These are phyloP conservation scores for Colletotrichum sp. DNA, from an alignment of 2,329 filamentous ascomycete species.

Conservation along the genomic window DNA sequence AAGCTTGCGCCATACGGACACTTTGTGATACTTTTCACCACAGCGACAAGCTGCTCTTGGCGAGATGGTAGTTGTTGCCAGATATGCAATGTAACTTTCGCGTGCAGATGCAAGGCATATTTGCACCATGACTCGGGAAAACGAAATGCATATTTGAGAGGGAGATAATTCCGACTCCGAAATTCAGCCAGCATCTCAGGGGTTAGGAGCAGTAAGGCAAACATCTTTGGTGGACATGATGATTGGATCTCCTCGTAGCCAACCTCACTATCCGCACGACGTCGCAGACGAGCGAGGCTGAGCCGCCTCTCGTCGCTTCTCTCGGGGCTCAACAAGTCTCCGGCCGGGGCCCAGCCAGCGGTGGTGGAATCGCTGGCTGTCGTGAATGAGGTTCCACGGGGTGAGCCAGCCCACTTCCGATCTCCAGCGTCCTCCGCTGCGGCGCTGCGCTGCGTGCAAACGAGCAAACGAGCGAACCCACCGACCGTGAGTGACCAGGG, in stretches of 20 bases:
- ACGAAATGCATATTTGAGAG: neutral
- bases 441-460: neutral
- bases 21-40: neutral
- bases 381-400: neutral
- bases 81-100: neutral
- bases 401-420: neutral
- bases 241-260: neutral
- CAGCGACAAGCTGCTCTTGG: neutral
- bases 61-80: neutral
- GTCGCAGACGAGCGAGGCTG: conserved; percentile 15
- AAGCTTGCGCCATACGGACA: neutral
- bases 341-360: neutral
- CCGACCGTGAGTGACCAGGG: neutral
- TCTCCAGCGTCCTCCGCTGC: neutral
- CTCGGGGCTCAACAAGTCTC: neutral
- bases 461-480: no score
- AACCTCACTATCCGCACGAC: neutral
- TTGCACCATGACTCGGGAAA: neutral
- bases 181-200: neutral
- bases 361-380: neutral
- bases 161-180: neutral
- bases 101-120: neutral
- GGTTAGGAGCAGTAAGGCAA: neutral
- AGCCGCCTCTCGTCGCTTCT: neutral
- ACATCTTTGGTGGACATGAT: neutral